These are phyloP conservation scores for Earliella scabrosa DNA, from an alignment of 1,284 basidiomycete species.

Conservation along the genomic window DNA sequence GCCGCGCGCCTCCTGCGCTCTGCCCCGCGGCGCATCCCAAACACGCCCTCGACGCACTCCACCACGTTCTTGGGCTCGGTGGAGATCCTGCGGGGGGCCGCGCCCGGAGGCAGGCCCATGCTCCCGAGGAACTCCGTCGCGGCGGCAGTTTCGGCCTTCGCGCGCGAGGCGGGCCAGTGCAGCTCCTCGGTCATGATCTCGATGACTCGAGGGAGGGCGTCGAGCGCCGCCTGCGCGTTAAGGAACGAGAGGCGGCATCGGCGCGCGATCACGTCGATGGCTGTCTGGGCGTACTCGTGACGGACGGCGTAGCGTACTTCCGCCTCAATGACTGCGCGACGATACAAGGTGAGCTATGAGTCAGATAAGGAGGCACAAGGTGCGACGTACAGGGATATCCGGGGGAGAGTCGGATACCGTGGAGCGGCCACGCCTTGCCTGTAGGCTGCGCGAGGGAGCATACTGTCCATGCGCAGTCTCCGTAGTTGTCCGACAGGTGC, in stretches of 20 bases:
- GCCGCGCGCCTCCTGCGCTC: conserved; percentile 33
- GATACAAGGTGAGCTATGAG: neutral
- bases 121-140: conserved; percentile 70
- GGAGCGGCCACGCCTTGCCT: conserved; percentile 82
- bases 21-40: conserved; percentile 38
- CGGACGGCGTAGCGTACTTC: conserved; percentile 92
- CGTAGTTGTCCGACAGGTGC: conserved; percentile 93
- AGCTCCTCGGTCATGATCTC: conserved; percentile 92
- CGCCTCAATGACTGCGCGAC: conserved; percentile 78
- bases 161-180: conserved; percentile 69
- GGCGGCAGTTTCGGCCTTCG: conserved; percentile 62
- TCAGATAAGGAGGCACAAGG: neutral
- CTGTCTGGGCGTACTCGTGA: conserved; percentile 91
- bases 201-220: conserved; percentile 85
- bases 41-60: conserved; percentile 40
- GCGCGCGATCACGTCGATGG: conserved; percentile 91
- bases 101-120: conserved; percentile 72
- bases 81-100: conserved; percentile 32
- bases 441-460: conserved; percentile 83
- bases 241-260: conserved; percentile 93
- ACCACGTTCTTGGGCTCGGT: conserved; percentile 37
- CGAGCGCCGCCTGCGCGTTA: conserved; percentile 87
- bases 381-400: conserved; percentile 77
- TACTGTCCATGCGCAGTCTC: conserved; percentile 96
- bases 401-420: conserved; percentile 78